phyloP scores from a whole-genome alignment of 2,329 filamentous ascomycete genomes.

The Aureobasidium sp. region DNA sequence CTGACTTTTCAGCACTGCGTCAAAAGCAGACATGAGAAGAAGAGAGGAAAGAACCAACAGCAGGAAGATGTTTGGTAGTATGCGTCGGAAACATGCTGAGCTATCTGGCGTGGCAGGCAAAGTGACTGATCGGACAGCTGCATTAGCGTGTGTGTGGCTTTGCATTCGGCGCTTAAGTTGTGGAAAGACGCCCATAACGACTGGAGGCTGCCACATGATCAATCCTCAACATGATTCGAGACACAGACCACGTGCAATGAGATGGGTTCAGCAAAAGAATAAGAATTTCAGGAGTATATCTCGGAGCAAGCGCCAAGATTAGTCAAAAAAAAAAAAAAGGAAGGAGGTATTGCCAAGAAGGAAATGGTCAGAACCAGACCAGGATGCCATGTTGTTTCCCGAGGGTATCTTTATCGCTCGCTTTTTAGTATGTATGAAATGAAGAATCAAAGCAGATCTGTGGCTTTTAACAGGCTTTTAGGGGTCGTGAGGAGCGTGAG shows the following conservation, averaged over 20 bases:
- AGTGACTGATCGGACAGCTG: background rate
- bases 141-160: constrained; percentile 7
- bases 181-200: background rate
- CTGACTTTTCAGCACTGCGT: background rate
- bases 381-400: background rate
- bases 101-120: background rate
- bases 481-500: background rate
- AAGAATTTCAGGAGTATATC: background rate
- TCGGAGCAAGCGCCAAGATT: background rate
- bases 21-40: background rate
- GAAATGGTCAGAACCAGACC: constrained; percentile 3
- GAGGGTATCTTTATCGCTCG: constrained; percentile 11
- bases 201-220: background rate
- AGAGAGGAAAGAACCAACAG: background rate
- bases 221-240: background rate
- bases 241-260: background rate
- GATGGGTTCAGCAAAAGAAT: background rate
- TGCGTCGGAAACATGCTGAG: background rate
- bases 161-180: background rate
- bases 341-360: background rate
- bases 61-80: background rate
- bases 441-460: background rate
- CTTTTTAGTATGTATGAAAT: background rate
- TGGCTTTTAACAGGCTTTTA: constrained; percentile 2
- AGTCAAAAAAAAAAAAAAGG: background rate